Conservation (phyloP, 169 alveolate genomes). For the Babesia ovata region DNA sequence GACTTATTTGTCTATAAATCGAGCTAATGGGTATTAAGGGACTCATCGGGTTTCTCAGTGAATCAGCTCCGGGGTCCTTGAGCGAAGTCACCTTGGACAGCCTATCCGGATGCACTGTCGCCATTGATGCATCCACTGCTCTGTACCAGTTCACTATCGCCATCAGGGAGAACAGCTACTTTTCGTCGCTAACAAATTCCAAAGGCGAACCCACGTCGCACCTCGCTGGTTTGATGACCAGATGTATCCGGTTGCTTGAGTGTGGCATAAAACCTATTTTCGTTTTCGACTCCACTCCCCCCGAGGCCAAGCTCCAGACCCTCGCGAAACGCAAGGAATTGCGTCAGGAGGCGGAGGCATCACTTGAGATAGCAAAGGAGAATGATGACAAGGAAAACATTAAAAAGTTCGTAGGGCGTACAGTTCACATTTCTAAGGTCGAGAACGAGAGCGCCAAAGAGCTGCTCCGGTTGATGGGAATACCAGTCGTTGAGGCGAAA, state of each 20-base stretch:
- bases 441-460: conserved; percentile 93
- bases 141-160: conserved; percentile 93
- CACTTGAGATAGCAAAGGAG: conserved; percentile 84
- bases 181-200: conserved; percentile 86
- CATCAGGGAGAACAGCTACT: conserved; percentile 83
- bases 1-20: not conserved
- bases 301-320: conserved; percentile 88
- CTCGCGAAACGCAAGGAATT: conserved; percentile 84
- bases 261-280: conserved; percentile 93
- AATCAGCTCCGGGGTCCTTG: conserved; percentile 87
- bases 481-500: conserved; percentile 94
- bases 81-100: conserved; percentile 75
- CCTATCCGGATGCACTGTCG: conserved; percentile 88
- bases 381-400: conserved; percentile 92
- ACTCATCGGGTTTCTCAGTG: conserved; percentile 86
- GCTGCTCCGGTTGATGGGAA: conserved; percentile 91
- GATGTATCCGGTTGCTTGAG: conserved; percentile 88
- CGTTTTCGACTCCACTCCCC: conserved; percentile 99
- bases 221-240: conserved; percentile 86
- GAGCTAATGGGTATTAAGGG: conserved; percentile 90
- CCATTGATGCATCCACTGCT: conserved; percentile 94
- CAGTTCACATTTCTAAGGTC: conserved; percentile 89
- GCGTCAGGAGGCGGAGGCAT: conserved; percentile 88
- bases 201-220: conserved; percentile 92
- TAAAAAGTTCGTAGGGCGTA: conserved; percentile 89